Evolutionary conservation across 169 alveolate species (phyloP).

Genomic region (Eimeria sp.): DNA sequence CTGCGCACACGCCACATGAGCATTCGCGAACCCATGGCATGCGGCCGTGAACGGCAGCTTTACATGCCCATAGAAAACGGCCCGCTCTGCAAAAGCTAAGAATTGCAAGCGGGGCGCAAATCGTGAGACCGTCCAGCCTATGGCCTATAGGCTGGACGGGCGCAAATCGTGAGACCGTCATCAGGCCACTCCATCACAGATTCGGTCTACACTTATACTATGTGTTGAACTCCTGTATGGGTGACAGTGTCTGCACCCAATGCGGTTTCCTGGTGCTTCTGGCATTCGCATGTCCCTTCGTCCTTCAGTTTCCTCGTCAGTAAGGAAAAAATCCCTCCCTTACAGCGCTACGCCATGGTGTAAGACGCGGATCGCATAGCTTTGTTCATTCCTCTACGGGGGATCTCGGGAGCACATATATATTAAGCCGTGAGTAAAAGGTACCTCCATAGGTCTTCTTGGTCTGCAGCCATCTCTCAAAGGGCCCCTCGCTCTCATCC

Average conservation of each 20-base stretch:
- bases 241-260: not conserved
- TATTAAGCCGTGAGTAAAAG: not conserved
- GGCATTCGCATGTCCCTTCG: not conserved
- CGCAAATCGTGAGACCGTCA: too few relatives aligned
- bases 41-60: not conserved
- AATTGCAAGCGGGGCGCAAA: not conserved
- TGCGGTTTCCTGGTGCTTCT: not conserved
- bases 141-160: not conserved
- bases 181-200: not conserved
- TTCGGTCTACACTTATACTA: not conserved
- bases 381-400: not conserved
- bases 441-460: constrained; percentile 68
- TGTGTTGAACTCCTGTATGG: not conserved
- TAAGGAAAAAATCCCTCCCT: not conserved
- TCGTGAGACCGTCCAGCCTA: not conserved
- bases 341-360: not conserved
- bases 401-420: too few relatives aligned
- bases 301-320: not conserved
- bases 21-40: not conserved
- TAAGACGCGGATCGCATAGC: not conserved
- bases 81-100: not conserved
- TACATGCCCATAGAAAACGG: not conserved
- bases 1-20: constrained; percentile 45
- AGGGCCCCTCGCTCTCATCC: constrained; percentile 68
- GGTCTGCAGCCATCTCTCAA: constrained; percentile 64